Percentiles rank a stretch among this genome's conserved stretches.
These are phyloP conservation scores for Candida glaebosa DNA, from an alignment of 805 yeast species.

Conservation along the genomic window DNA sequence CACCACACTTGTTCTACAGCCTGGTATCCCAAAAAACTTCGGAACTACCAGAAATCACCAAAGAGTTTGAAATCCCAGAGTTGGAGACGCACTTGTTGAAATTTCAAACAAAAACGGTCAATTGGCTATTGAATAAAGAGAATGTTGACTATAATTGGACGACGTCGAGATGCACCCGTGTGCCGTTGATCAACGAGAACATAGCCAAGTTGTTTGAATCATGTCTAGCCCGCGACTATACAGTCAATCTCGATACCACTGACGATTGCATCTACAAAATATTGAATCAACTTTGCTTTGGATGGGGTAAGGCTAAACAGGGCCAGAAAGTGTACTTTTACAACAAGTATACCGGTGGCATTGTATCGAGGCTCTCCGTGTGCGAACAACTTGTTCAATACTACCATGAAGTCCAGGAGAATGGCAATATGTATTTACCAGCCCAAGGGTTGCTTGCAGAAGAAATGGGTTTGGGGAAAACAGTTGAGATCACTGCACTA, in stretches of 20 bases:
- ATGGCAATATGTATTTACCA: constrained; percentile 30
- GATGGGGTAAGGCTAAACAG: constrained; percentile 40
- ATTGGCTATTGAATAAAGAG: constrained; percentile 56
- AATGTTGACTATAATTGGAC: constrained; percentile 33
- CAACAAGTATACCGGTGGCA: constrained; percentile 49
- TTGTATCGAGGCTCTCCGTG: constrained; percentile 32
- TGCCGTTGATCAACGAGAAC: constrained; percentile 16
- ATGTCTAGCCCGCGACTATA: constrained; percentile 3
- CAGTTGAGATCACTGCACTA: constrained; percentile 77
- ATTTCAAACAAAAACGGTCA: constrained; percentile 53
- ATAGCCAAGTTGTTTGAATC: constrained; percentile 1
- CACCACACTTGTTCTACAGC: constrained; percentile 46
- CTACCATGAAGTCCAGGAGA: constrained; percentile 14
- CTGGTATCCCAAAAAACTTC: constrained; percentile 45
- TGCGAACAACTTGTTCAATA: constrained; percentile 25
- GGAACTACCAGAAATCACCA: constrained; percentile 14
- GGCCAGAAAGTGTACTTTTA: constrained; percentile 34
- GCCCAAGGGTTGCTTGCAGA: constrained; percentile 77
- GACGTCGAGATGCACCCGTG: constrained; percentile 17
- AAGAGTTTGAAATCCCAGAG: constrained; percentile 35
- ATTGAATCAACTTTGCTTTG: constrained; percentile 46
- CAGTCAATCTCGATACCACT: constrained; percentile 6
- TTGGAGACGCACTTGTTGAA: constrained; percentile 40
- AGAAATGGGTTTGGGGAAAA: constrained; percentile 97
- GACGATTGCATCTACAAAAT: constrained; percentile 22